Conservation (phyloP, 2,329 filamentous ascomycete species). For the Pseudopithomyces chartarum region DNA sequence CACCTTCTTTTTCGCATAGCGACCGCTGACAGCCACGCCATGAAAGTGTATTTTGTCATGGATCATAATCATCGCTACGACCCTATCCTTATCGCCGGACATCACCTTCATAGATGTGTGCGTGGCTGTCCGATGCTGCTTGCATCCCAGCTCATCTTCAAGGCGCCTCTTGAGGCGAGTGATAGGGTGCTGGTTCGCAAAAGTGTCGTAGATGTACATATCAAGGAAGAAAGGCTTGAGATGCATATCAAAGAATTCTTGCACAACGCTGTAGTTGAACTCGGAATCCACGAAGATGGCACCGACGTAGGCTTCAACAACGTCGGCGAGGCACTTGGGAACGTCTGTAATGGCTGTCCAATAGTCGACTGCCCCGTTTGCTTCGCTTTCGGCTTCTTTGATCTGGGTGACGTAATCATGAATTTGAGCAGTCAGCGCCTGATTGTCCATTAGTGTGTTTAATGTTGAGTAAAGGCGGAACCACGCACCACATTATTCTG, state of each 20-base stretch:
- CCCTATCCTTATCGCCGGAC: constrained; percentile 47
- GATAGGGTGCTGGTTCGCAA: constrained; percentile 81
- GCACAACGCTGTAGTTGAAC: constrained; percentile 76
- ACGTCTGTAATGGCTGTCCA: constrained; percentile 66
- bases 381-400: constrained; percentile 55
- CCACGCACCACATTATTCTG: constrained; percentile 48
- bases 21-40: constrained; percentile 64
- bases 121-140: constrained; percentile 54
- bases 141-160: constrained; percentile 68
- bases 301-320: constrained; percentile 86
- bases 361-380: constrained; percentile 64
- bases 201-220: constrained; percentile 86
- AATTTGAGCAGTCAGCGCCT: constrained; percentile 56
- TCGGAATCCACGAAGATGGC: constrained; percentile 88
- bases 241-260: constrained; percentile 75
- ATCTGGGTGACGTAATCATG: constrained; percentile 63
- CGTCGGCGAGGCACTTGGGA: constrained; percentile 81
- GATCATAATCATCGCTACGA: constrained; percentile 76
- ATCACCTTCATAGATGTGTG: constrained; percentile 51
- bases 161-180: constrained; percentile 72
- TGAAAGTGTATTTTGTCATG: constrained; percentile 72
- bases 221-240: constrained; percentile 81
- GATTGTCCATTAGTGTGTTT: neutral
- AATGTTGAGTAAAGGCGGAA: neutral
- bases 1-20: constrained; percentile 74